A percentile compares a stretch with the other conserved stretches of the same genome.
phyloP scores from a whole-genome alignment of 129 eudicot genomes.

The Sambucus nigra region DNA sequence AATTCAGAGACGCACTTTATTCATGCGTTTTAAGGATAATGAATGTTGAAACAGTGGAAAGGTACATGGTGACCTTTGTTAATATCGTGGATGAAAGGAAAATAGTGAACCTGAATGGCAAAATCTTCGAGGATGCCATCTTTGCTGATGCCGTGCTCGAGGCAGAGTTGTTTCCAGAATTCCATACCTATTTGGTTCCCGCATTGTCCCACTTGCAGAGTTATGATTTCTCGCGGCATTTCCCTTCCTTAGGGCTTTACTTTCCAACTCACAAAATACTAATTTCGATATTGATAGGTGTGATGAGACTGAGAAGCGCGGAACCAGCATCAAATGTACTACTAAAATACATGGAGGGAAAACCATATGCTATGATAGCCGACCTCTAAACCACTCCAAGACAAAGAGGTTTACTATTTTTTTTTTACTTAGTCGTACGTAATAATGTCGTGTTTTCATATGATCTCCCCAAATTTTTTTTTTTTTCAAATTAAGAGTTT shows the following conservation, averaged over 20 bases:
- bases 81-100: background rate
- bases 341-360: background rate
- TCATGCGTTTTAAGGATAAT: background rate
- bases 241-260: background rate
- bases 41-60: background rate
- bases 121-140: conserved; percentile 99
- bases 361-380: no score
- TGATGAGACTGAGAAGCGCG: background rate
- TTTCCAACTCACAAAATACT: background rate
- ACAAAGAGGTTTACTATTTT: no score
- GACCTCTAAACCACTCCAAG: no score
- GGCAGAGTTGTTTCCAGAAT: conserved; percentile 98
- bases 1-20: no score
- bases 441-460: no score
- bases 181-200: conserved; percentile 99
- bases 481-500: no score
- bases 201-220: conserved; percentile 97
- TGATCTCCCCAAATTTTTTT: no score
- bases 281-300: no score
- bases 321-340: no score
- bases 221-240: conserved; percentile 94
- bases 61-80: no score
- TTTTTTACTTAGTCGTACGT: no score
- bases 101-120: conserved; percentile 74
- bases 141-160: conserved; percentile 94